phyloP scores from a whole-genome alignment of 1,284 basidiomycete genomes.

The Athelia psychrophila region DNA sequence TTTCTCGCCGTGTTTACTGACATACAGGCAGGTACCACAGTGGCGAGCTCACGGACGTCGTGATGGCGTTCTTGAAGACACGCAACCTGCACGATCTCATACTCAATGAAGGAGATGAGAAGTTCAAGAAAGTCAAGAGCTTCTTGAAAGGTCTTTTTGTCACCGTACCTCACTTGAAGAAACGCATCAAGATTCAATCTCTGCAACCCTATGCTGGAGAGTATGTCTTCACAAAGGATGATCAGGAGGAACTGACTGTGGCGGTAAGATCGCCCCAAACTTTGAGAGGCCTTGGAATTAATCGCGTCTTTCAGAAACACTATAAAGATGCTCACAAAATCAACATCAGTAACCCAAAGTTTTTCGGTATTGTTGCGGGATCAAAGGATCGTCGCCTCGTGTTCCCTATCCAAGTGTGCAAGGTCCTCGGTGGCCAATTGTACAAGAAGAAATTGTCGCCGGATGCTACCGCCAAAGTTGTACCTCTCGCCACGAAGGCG shows the following conservation, averaged over 20 bases:
- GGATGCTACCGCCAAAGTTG: slow-evolving; percentile 32
- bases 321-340: slow-evolving; percentile 29
- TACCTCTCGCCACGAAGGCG: slow-evolving; percentile 39
- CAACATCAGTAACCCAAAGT: slow-evolving; percentile 25
- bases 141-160: slow-evolving; percentile 30
- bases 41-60: slow-evolving; percentile 25
- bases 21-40: slow-evolving; percentile 26
- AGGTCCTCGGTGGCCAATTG: slow-evolving; percentile 42
- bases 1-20: background rate
- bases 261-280: slow-evolving; percentile 19
- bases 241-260: slow-evolving; percentile 25
- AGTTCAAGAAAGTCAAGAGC: slow-evolving; percentile 24
- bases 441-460: slow-evolving; percentile 43
- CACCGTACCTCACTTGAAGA: slow-evolving; percentile 14
- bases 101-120: slow-evolving; percentile 10
- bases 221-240: slow-evolving; percentile 31
- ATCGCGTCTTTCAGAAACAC: slow-evolving; percentile 26
- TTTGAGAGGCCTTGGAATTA: background rate
- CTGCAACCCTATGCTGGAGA: slow-evolving; percentile 11
- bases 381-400: slow-evolving; percentile 27
- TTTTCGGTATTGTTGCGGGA: slow-evolving; percentile 36
- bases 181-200: slow-evolving; percentile 13
- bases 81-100: slow-evolving; percentile 19
- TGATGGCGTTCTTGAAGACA: slow-evolving; percentile 17
- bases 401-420: slow-evolving; percentile 48